These are phyloP conservation scores for Dinochytrium kinnereticum DNA, from an alignment of 371 early-diverging fungal genomes.

Conservation along the genomic window DNA sequence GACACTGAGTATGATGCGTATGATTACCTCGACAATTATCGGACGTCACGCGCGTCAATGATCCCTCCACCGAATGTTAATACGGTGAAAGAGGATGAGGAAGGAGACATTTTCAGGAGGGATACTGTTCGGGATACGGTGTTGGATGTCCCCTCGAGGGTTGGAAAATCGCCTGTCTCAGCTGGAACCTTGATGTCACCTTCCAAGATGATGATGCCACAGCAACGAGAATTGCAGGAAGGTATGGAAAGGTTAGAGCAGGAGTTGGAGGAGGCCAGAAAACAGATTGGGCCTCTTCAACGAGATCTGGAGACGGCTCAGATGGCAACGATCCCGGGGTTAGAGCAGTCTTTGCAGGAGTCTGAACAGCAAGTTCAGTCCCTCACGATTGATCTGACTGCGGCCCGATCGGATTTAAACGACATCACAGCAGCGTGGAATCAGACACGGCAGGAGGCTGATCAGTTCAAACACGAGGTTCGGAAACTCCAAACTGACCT, in stretches of 20 bases:
- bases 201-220: background rate
- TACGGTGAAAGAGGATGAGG: background rate
- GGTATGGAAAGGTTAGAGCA: background rate
- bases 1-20: conserved; percentile 5
- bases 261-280: too few species aligned
- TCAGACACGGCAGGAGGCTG: background rate
- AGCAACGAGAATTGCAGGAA: background rate
- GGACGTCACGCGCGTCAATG: background rate
- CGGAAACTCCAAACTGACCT: background rate
- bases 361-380: too few species aligned
- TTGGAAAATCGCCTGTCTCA: background rate
- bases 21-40: conserved; percentile 11
- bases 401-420: too few species aligned
- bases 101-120: background rate
- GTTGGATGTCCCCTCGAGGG: conserved; percentile 4
- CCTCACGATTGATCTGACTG: too few species aligned
- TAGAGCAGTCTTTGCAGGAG: too few species aligned
- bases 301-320: background rate
- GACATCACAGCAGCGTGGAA: too few species aligned
- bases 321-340: too few species aligned
- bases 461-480: background rate
- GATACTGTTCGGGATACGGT: conserved; percentile 12
- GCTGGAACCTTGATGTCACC: background rate
- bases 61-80: background rate
- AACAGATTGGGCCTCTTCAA: background rate